Evolutionary conservation across 1,284 basidiomycete species (phyloP).

Genomic region (Gymnopus androsaceus): DNA sequence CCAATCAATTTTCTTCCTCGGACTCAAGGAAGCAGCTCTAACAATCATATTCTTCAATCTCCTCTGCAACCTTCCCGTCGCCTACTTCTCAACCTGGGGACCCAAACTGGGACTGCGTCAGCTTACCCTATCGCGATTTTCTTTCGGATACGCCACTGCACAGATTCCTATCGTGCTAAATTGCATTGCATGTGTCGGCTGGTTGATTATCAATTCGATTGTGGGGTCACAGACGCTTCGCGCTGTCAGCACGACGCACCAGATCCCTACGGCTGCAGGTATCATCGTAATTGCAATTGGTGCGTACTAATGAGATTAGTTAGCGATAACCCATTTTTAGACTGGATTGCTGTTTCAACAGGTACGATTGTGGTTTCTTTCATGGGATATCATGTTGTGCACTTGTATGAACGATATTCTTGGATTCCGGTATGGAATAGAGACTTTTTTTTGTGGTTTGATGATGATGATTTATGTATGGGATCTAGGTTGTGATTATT

Average conservation of each 20-base stretch:
- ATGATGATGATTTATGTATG: no score
- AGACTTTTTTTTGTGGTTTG: no score
- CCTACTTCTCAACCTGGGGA: conserved; percentile 82
- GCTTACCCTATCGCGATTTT: conserved; percentile 80
- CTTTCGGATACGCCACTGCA: conserved; percentile 77
- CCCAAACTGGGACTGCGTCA: conserved; percentile 85
- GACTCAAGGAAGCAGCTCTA: conserved; percentile 70
- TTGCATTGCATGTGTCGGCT: conserved; percentile 66
- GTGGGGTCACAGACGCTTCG: conserved; percentile 79
- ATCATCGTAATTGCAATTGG: conserved; percentile 1
- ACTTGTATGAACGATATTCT: conserved; percentile 6
- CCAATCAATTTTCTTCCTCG: conserved; percentile 19
- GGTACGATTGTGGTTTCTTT: conserved; percentile 7
- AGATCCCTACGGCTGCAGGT: conserved; percentile 4
- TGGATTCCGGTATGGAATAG: conserved; percentile 7
- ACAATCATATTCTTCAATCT: conserved; percentile 80
- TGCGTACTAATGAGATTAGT: no score
- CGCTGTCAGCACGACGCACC: conserved; percentile 49
- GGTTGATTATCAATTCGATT: conserved; percentile 77
- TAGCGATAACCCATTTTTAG: no score
- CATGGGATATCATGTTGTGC: conserved; percentile 7
- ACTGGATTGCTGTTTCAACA: no score
- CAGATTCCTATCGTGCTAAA: conserved; percentile 68
- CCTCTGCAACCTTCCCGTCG: conserved; percentile 52
- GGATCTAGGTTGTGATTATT: neutral